phyloP scores from a whole-genome alignment of 2,329 filamentous ascomycete species.

The Cyphellophora attinorum region DNA sequence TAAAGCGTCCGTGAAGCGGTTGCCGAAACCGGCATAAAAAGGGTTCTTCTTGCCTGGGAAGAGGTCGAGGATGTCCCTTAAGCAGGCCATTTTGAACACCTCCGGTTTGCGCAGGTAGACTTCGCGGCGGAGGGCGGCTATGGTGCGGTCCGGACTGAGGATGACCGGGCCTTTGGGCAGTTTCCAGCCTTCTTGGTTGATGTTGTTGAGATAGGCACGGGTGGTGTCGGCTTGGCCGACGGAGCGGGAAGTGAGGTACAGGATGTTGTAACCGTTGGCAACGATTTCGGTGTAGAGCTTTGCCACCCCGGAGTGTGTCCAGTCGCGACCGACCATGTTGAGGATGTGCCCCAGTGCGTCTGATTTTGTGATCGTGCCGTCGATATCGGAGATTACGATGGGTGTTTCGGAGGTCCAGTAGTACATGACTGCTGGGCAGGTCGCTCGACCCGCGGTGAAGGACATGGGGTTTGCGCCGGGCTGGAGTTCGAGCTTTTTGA shows the following conservation, averaged over 20 bases:
- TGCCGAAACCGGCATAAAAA: constrained; percentile 96
- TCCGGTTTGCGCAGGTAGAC: constrained; percentile 94
- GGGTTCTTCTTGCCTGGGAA: constrained; percentile 70
- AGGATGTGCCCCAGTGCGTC: constrained; percentile 89
- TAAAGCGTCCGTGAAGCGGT: constrained; percentile 88
- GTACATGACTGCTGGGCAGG: constrained; percentile 86
- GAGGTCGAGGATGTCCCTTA: constrained; percentile 84
- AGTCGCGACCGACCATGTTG: constrained; percentile 94
- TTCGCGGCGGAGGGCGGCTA: constrained; percentile 83
- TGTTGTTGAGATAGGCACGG: constrained; percentile 77
- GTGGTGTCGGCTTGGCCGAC: constrained; percentile 91
- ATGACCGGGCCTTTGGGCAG: constrained; percentile 89
- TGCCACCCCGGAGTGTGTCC: constrained; percentile 93
- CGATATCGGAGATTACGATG: constrained; percentile 96
- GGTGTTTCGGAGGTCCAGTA: constrained; percentile 86
- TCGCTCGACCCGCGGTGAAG: constrained; percentile 92
- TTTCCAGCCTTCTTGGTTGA: constrained; percentile 76
- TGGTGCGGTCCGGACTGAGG: constrained; percentile 86
- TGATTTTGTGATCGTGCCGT: constrained; percentile 97
- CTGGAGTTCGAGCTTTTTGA: constrained; percentile 75
- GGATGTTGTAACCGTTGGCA: constrained; percentile 95
- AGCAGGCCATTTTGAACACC: constrained; percentile 98
- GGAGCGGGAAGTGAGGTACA: constrained; percentile 90
- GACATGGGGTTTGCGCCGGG: constrained; percentile 86
- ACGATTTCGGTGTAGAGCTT: constrained; percentile 96